These are phyloP conservation scores for Pistacia atlantica DNA, from an alignment of 345 rosid genomes.

Conservation along the genomic window DNA sequence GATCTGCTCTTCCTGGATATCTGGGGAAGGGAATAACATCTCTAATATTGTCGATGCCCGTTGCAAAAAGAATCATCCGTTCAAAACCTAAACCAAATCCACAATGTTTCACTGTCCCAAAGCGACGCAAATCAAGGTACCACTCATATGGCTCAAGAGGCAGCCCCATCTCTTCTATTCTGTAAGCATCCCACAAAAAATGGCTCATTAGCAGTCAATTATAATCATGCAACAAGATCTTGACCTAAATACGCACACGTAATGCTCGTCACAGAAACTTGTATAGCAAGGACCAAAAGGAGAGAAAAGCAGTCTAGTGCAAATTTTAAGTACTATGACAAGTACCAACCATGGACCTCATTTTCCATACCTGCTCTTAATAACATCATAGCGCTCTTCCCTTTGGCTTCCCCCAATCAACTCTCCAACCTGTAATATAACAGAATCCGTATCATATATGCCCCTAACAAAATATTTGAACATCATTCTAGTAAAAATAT, in stretches of 20 bases:
- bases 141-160: conserved; percentile 87
- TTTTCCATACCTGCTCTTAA: conserved; percentile 58
- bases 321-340: not conserved
- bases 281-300: not conserved
- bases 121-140: conserved; percentile 89
- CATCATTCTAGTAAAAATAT: not conserved
- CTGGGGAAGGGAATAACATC: conserved; percentile 96
- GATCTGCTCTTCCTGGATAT: conserved; percentile 95
- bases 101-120: conserved; percentile 84
- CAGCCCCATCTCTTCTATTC: conserved; percentile 74
- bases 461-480: not conserved
- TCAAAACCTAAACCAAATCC: conserved; percentile 96
- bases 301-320: not conserved
- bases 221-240: not conserved
- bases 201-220: not conserved
- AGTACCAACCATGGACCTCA: not conserved
- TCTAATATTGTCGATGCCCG: conserved; percentile 88
- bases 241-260: not conserved
- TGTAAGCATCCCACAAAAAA: conserved; percentile 28
- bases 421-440: conserved; percentile 75
- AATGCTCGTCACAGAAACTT: not conserved
- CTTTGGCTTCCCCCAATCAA: conserved; percentile 98
- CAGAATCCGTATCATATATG: not conserved
- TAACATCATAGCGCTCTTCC: conserved; percentile 79
- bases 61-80: conserved; percentile 90